These are phyloP conservation scores for Pseudozyma sp. DNA, from an alignment of 1,284 basidiomycete species.

Conservation along the genomic window DNA sequence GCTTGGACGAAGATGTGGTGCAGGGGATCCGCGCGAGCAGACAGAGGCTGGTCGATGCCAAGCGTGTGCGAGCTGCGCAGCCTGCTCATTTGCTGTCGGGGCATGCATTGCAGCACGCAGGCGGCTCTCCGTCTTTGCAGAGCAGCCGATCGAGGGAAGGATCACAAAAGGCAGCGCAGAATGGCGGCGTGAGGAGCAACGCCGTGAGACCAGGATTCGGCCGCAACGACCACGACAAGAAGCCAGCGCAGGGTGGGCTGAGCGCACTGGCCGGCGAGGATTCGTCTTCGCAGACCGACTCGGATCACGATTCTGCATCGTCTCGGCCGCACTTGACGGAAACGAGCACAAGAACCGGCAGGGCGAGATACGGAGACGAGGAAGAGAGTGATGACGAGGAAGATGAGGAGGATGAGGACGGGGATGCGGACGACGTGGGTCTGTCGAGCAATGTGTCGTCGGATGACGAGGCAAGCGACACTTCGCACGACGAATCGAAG, in stretches of 20 bases:
- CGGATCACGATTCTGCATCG: slow-evolving; percentile 11
- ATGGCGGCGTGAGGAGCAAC: slow-evolving; percentile 1
- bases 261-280: slow-evolving; percentile 18
- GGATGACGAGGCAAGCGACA: slow-evolving; percentile 48
- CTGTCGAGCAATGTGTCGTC: slow-evolving; percentile 42
- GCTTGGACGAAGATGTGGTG: slow-evolving; percentile 46
- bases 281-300: slow-evolving; percentile 20
- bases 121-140: slow-evolving; percentile 7
- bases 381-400: slow-evolving; percentile 21
- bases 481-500: slow-evolving; percentile 29
- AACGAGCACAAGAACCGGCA: neutral
- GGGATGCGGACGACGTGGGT: slow-evolving; percentile 27
- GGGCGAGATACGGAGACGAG: neutral
- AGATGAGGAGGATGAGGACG: slow-evolving; percentile 17
- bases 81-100: neutral
- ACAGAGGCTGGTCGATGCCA: slow-evolving; percentile 37
- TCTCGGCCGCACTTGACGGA: neutral
- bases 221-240: neutral
- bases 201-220: neutral
- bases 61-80: slow-evolving; percentile 11
- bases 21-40: slow-evolving; percentile 26
- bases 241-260: slow-evolving; percentile 12
- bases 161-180: neutral
- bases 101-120: neutral
- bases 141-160: slow-evolving; percentile 8